Percentiles rank a stretch among this genome's conserved stretches.
Evolutionary conservation across 2,329 filamentous ascomycete genomes (phyloP).

Genomic region (Malbranchea cinnamomea): DNA sequence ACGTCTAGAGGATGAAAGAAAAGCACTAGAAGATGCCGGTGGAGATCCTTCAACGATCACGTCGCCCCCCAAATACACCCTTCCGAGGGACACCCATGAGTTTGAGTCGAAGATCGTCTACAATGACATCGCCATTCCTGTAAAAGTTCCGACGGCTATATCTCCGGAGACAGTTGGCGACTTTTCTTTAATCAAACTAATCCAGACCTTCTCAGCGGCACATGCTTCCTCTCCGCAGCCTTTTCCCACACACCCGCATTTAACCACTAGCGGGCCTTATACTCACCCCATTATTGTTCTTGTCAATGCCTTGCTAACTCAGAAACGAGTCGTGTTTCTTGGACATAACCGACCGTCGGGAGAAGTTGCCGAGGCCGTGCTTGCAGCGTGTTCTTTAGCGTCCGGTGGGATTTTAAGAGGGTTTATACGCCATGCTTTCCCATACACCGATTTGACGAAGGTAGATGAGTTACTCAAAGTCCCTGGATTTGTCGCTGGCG

Average conservation of each 20-base stretch:
- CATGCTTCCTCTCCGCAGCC: slow-evolving; percentile 73
- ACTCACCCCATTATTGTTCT: slow-evolving; percentile 94
- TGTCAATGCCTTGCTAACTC: slow-evolving; percentile 84
- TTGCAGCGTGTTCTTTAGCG: slow-evolving; percentile 87
- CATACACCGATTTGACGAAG: slow-evolving; percentile 95
- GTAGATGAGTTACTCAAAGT: slow-evolving; percentile 93
- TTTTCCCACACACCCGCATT: slow-evolving; percentile 74
- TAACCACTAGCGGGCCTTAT: slow-evolving; percentile 76
- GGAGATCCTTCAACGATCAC: slow-evolving; percentile 43
- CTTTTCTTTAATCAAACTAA: slow-evolving; percentile 93
- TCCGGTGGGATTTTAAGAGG: slow-evolving; percentile 85
- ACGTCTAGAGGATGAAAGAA: slow-evolving; percentile 52
- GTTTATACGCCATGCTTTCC: slow-evolving; percentile 91
- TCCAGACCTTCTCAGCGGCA: slow-evolving; percentile 77
- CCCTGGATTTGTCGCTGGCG: slow-evolving; percentile 91
- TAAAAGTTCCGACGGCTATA: slow-evolving; percentile 87
- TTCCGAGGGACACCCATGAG: slow-evolving; percentile 91
- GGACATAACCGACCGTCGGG: slow-evolving; percentile 91
- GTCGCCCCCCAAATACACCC: slow-evolving; percentile 50
- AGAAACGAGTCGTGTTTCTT: slow-evolving; percentile 91
- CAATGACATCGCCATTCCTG: slow-evolving; percentile 89
- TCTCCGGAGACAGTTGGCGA: slow-evolving; percentile 94
- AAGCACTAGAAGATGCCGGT: slow-evolving; percentile 12
- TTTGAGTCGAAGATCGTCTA: slow-evolving; percentile 93
- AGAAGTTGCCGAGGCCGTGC: slow-evolving; percentile 92